Evolutionary conservation across 257 asterid species (phyloP), one percentile per base, ranked within the genome.

Genomic region (Cruciata laevipes): DNA sequence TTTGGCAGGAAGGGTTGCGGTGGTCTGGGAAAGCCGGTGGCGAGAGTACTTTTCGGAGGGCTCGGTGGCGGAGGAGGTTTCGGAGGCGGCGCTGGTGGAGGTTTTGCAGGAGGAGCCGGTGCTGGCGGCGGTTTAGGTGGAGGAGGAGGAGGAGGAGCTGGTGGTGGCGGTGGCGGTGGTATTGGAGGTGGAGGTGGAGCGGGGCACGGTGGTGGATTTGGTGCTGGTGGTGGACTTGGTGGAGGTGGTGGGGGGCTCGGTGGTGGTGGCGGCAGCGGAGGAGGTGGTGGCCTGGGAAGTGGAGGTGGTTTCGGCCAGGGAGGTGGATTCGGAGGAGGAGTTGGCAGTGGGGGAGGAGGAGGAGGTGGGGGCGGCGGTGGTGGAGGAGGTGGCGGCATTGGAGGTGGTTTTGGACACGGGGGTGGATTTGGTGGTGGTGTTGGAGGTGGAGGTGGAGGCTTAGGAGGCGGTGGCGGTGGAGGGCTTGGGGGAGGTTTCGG

Each of bases 1-100:
- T 67, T 40, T 63, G 67, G 77, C 56, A 63, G 77, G 68, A 63
- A 76, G 25, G 74, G 77, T 1, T 71, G 80, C 5, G 77, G 71
- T 33, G 67, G 69, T 27, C 23, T 9, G 51, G 65, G 65, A 0
- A 21, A 69, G 13, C 47, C 17, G 33, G 25, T 16, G 20, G 38
- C 35, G 13, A 42, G 69, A 7, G 69, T 59, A 7, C 55, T 25
- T 51, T n/a, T 51, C 21, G 30, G 5, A 61, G 55, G 68, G 67
- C 23, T 53, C 44, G 67, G 63, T 30, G 69, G 69, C 20, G 58
- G 58, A 17, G 58, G 58, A 52, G 58, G 58, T 52, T 52, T 52
- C 9, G 53, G 53, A 44, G 53, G 53, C 4, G 65, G 40, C 6
- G 58, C 57, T 14, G 23, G 57, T 11, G 37, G 40, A 7, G 74